These are phyloP conservation scores for Trichoderma oligosporum DNA, from an alignment of 2,329 filamentous ascomycete genomes.

Conservation along the genomic window DNA sequence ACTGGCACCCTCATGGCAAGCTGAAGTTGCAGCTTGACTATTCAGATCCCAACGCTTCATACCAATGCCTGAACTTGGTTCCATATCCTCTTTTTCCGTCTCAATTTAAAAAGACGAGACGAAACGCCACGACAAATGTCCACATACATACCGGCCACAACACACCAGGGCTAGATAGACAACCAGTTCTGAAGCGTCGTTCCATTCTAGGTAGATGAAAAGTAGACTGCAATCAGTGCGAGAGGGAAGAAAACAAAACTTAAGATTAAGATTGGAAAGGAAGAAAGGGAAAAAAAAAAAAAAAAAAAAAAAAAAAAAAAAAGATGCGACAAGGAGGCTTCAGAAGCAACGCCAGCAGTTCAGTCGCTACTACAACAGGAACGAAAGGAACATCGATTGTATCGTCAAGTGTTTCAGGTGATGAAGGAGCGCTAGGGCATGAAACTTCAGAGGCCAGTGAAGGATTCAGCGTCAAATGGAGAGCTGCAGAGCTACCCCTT, in stretches of 20 bases:
- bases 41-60: background rate
- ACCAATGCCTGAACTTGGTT: background rate
- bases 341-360: background rate
- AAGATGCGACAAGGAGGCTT: slow-evolving; percentile 15
- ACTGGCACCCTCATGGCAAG: background rate
- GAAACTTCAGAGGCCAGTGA: slow-evolving; percentile 2
- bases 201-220: background rate
- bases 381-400: background rate
- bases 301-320: background rate
- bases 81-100: background rate
- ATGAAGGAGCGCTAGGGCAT: background rate
- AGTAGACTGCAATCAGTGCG: background rate
- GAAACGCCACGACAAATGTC: background rate
- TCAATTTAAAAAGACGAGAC: background rate
- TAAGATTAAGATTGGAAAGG: too few relatives aligned
- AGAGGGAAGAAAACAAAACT: background rate
- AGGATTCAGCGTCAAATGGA: background rate
- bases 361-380: background rate
- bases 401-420: slow-evolving; percentile 15
- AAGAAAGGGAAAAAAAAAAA: slow-evolving; percentile 15
- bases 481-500: background rate
- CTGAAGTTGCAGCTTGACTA: background rate
- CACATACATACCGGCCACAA: too few relatives aligned
- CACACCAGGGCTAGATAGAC: too few relatives aligned
- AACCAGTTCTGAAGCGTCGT: background rate